Evolutionary conservation across 176 grass and related monocot genomes (phyloP).

Genomic region (Rhynchospora breviuscula): DNA sequence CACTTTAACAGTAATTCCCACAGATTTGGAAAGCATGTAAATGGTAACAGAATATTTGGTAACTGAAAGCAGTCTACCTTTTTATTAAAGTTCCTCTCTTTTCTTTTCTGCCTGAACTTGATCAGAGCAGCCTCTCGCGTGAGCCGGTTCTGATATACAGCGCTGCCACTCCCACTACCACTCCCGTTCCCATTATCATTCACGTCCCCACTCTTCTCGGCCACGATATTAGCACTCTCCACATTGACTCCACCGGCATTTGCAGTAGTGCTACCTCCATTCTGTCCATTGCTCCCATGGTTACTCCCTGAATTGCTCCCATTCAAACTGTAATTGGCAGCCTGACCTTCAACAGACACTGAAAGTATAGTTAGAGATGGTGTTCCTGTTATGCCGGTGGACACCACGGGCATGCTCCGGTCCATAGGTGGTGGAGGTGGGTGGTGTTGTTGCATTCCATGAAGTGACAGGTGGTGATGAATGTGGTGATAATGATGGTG

Average conservation of each 20-base stretch:
- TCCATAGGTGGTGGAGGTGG: not conserved
- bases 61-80: slow-evolving; percentile 52
- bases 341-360: slow-evolving; percentile 56
- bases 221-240: slow-evolving; percentile 37
- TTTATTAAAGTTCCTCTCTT: slow-evolving; percentile 71
- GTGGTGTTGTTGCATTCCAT: slow-evolving; percentile 25
- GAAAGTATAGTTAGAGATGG: slow-evolving; percentile 36
- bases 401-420: slow-evolving; percentile 13
- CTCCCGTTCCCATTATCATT: slow-evolving; percentile 43
- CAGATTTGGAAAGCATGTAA: slow-evolving; percentile 10
- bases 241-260: slow-evolving; percentile 41
- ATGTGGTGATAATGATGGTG: slow-evolving; percentile 41
- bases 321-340: slow-evolving; percentile 54
- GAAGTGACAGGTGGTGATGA: slow-evolving; percentile 30
- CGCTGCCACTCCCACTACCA: slow-evolving; percentile 46
- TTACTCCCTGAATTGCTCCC: slow-evolving; percentile 70
- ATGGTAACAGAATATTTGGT: not conserved
- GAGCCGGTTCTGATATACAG: slow-evolving; percentile 37
- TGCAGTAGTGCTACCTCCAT: slow-evolving; percentile 36
- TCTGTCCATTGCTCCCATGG: slow-evolving; percentile 56
- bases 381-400: slow-evolving; percentile 17
- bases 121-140: slow-evolving; percentile 65
- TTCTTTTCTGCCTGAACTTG: slow-evolving; percentile 73
- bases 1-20: not conserved
- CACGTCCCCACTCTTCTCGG: slow-evolving; percentile 33